A percentile compares a stretch with the other conserved stretches of the same genome.
Evolutionary conservation across 495 filamentous ascomycete species (phyloP).

Genomic region (Lasiosphaeris hirsuta): DNA sequence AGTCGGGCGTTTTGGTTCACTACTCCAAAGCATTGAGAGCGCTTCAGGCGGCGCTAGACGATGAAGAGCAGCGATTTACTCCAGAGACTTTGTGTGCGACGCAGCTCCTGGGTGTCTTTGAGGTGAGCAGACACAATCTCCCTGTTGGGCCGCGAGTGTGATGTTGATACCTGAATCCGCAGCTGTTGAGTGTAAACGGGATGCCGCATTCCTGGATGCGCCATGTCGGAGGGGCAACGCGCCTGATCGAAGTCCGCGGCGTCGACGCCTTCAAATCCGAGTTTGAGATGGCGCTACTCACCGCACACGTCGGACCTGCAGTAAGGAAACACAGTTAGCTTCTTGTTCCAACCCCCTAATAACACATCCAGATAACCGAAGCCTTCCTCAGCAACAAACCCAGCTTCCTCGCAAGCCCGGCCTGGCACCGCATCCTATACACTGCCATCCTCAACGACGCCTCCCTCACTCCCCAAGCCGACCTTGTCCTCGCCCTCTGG

Average conservation of each 20-base stretch:
- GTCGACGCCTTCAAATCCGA: constrained; percentile 30
- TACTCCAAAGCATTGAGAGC: constrained; percentile 34
- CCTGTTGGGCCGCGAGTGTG: not conserved
- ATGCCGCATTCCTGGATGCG: constrained; percentile 28
- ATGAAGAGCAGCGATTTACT: constrained; percentile 18
- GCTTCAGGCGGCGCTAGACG: constrained; percentile 32
- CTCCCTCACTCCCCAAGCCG: constrained; percentile 22
- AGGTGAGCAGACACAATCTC: constrained; percentile 22
- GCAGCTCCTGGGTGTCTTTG: constrained; percentile 32
- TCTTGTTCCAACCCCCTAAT: constrained; percentile 21
- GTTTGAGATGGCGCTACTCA: constrained; percentile 37
- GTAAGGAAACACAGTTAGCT: constrained; percentile 17
- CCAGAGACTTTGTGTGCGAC: constrained; percentile 38
- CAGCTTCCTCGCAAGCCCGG: constrained; percentile 28
- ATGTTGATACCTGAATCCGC: not conserved
- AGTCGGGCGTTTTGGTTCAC: constrained; percentile 19
- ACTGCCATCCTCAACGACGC: constrained; percentile 18
- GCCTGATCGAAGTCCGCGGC: constrained; percentile 35
- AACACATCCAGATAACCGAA: constrained; percentile 13
- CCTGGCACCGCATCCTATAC: constrained; percentile 29
- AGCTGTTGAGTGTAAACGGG: constrained; percentile 23
- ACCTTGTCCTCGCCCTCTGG: constrained; percentile 28
- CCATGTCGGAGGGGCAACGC: constrained; percentile 30
- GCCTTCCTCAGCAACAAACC: constrained; percentile 24
- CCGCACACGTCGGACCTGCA: constrained; percentile 31